Conservation (phyloP, 106 monocot genomes). For the Cymbidium sinense region DNA sequence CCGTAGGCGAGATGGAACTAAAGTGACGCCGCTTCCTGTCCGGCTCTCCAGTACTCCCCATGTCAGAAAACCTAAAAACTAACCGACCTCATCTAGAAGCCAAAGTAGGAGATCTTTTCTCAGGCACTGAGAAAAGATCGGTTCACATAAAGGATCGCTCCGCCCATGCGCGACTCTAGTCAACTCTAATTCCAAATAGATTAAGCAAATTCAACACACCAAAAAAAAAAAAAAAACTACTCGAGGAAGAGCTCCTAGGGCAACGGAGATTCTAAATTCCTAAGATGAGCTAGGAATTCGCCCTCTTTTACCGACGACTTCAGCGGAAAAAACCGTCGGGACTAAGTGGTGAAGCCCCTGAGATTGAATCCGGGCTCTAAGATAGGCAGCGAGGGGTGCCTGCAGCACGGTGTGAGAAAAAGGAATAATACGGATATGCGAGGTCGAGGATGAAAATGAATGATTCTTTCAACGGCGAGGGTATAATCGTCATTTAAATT, state of each 20-base stretch:
- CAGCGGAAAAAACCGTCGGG: neutral
- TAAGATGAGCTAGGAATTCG: neutral
- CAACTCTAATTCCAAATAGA: neutral
- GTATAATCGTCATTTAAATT: neutral
- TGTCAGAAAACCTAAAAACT: slow-evolving; percentile 9
- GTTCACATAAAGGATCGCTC: too few species aligned
- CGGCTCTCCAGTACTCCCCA: slow-evolving; percentile 50
- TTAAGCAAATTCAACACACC: neutral
- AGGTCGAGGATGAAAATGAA: neutral
- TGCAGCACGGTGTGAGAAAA: neutral
- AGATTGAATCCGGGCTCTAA: neutral
- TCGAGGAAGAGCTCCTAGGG: neutral
- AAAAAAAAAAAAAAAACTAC: neutral
- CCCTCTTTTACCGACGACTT: neutral
- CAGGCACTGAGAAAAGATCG: slow-evolving; percentile 1
- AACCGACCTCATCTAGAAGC: neutral
- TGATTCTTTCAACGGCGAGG: neutral
- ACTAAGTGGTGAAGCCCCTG: neutral
- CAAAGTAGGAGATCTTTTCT: neutral
- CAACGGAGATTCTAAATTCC: neutral
- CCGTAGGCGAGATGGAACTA: slow-evolving; percentile 37
- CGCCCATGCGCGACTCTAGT: neutral
- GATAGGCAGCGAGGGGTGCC: neutral
- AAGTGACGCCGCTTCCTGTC: slow-evolving; percentile 52
- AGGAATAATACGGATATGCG: neutral